A percentile compares a stretch with the other conserved stretches of the same genome.
Evolutionary conservation across 1,284 basidiomycete species (phyloP).

Genomic region (Fistulina hepatica): DNA sequence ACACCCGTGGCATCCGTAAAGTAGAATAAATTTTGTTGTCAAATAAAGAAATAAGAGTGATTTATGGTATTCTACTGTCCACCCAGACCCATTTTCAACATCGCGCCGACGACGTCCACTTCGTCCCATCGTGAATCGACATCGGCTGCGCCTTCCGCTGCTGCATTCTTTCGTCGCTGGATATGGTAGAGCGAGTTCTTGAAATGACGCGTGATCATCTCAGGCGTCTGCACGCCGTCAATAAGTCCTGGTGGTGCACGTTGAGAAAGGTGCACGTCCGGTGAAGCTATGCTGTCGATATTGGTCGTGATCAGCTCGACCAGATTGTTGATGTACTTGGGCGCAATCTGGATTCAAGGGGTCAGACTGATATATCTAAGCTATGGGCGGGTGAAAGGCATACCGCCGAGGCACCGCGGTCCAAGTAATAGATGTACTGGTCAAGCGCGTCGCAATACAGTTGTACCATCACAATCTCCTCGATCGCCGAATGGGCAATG

Average conservation of each 20-base stretch:
- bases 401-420: conserved; percentile 82
- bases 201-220: conserved; percentile 90
- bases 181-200: conserved; percentile 82
- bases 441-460: conserved; percentile 91
- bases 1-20: no score
- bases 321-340: conserved; percentile 90
- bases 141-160: conserved; percentile 32
- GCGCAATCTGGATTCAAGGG: conserved; percentile 56
- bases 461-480: conserved; percentile 90
- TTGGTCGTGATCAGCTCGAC: conserved; percentile 87
- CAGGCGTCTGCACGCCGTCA: conserved; percentile 83
- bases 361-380: conserved; percentile 5
- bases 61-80: conserved; percentile 36
- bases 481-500: conserved; percentile 88
- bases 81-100: conserved; percentile 75
- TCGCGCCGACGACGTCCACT: conserved; percentile 76
- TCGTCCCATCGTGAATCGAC: conserved; percentile 64
- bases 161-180: conserved; percentile 56
- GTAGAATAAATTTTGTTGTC: no score
- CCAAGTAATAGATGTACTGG: conserved; percentile 88
- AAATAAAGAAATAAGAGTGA: no score
- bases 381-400: conserved; percentile 6
- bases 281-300: conserved; percentile 78
- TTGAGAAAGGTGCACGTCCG: conserved; percentile 76
- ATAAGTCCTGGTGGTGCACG: conserved; percentile 73